These are phyloP conservation scores for Wickerhamomyces pijperi DNA, from an alignment of 805 yeast genomes.

Conservation along the genomic window DNA sequence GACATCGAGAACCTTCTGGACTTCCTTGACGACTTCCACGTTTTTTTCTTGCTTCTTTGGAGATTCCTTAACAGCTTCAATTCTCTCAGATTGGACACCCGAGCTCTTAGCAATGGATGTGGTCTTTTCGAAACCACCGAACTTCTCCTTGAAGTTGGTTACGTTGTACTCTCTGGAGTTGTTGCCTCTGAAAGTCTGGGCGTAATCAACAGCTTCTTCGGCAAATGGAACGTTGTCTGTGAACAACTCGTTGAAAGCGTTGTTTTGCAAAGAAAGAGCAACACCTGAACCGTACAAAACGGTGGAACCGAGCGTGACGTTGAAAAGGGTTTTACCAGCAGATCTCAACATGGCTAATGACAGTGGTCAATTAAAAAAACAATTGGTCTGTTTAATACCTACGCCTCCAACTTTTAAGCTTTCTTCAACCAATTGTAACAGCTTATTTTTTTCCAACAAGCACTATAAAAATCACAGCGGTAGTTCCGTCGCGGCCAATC, in stretches of 20 bases:
- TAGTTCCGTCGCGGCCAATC: no score
- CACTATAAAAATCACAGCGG: no score
- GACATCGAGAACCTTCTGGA: slow-evolving; percentile 8
- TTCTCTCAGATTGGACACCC: slow-evolving; percentile 24
- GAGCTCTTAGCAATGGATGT: slow-evolving; percentile 25
- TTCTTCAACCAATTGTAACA: no score
- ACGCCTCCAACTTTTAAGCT: no score
- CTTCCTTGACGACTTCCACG: slow-evolving; percentile 7
- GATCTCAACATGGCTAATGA: slow-evolving; percentile 20
- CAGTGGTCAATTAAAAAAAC: no score
- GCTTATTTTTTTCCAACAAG: background rate
- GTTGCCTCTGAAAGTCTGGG: slow-evolving; percentile 26
- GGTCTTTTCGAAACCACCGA: slow-evolving; percentile 27
- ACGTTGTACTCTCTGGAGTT: slow-evolving; percentile 19
- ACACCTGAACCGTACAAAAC: slow-evolving; percentile 48
- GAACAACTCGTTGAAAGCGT: slow-evolving; percentile 49
- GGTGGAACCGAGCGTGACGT: slow-evolving; percentile 21
- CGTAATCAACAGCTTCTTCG: slow-evolving; percentile 37
- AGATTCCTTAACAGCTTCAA: slow-evolving; percentile 16
- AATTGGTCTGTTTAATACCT: no score
- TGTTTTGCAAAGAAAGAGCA: slow-evolving; percentile 43
- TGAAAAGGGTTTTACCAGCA: slow-evolving; percentile 21
- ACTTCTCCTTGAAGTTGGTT: slow-evolving; percentile 25
- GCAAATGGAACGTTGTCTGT: slow-evolving; percentile 57
- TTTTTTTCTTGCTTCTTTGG: slow-evolving; percentile 10